Percentiles rank a stretch among this genome's conserved stretches.
These are phyloP conservation scores for Pseudozyma hubeiensis DNA, from an alignment of 1,284 basidiomycete species.

Conservation along the genomic window DNA sequence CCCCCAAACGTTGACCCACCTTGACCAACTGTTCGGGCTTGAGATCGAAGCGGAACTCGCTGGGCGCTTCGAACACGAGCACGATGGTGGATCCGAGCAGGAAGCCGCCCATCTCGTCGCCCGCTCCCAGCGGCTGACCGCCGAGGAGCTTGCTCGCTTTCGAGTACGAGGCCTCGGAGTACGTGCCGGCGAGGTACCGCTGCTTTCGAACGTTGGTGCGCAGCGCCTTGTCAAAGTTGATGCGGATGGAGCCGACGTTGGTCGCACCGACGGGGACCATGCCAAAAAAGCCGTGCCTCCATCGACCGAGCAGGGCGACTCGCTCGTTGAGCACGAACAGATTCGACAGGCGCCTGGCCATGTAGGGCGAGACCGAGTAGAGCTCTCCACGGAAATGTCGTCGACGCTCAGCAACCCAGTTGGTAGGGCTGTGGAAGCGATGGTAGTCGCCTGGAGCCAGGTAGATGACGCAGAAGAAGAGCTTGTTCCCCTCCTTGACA, in stretches of 20 bases:
- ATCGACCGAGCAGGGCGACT: slow-evolving; percentile 93
- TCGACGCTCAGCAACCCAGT: slow-evolving; percentile 96
- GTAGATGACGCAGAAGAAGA: slow-evolving; percentile 95
- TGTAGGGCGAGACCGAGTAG: slow-evolving; percentile 95
- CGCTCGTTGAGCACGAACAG: slow-evolving; percentile 97
- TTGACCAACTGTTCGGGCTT: slow-evolving; percentile 85
- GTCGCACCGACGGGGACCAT: slow-evolving; percentile 99
- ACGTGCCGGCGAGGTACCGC: slow-evolving; percentile 77
- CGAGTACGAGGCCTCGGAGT: slow-evolving; percentile 79
- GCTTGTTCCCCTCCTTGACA: slow-evolving; percentile 75
- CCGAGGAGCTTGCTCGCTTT: slow-evolving; percentile 74
- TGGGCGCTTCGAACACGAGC: slow-evolving; percentile 93
- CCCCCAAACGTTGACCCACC: slow-evolving; percentile 79
- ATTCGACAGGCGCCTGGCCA: slow-evolving; percentile 90
- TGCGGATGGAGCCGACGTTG: slow-evolving; percentile 94
- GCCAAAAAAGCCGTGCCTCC: slow-evolving; percentile 94
- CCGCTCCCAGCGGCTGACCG: slow-evolving; percentile 86
- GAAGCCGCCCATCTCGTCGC: slow-evolving; percentile 98
- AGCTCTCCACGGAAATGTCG: slow-evolving; percentile 96
- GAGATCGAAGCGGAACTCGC: slow-evolving; percentile 83
- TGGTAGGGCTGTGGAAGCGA: slow-evolving; percentile 93
- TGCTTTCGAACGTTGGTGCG: slow-evolving; percentile 64
- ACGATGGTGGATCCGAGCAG: slow-evolving; percentile 95
- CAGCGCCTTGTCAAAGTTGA: slow-evolving; percentile 91
- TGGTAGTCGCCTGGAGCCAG: slow-evolving; percentile 99